Conservation (phyloP, 257 asterid genomes). For the Solanum sejunctum region DNA sequence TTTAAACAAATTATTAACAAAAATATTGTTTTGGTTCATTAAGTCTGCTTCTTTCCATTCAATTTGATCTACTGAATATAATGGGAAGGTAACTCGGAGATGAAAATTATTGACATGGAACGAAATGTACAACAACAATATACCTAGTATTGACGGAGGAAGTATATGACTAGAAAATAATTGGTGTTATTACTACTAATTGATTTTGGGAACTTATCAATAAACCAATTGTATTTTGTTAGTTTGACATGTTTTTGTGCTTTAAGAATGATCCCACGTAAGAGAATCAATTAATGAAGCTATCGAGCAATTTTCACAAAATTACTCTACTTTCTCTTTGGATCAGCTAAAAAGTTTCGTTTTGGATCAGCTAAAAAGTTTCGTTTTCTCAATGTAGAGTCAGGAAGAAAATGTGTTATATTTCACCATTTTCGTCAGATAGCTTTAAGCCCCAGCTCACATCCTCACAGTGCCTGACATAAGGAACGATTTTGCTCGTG, state of each 20-base stretch:
- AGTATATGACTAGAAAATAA: neutral
- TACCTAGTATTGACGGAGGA: no score
- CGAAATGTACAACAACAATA: no score
- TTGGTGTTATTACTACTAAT: neutral
- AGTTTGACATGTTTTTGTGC: neutral
- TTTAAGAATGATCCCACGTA: neutral
- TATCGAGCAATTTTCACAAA: neutral
- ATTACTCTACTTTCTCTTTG: neutral
- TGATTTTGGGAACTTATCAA: neutral
- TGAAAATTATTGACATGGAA: no score
- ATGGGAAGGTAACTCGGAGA: no score
- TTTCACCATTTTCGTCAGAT: conserved; percentile 6
- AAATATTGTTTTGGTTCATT: no score
- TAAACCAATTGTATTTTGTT: neutral
- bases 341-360: neutral
- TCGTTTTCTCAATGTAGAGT: neutral
- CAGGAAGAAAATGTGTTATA: neutral
- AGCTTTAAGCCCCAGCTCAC: conserved; percentile 59
- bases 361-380: neutral
- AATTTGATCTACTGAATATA: no score
- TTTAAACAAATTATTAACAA: no score
- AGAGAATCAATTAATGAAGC: neutral
- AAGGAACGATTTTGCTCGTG: conserved; percentile 33
- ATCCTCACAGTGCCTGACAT: conserved; percentile 62
- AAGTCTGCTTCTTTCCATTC: no score